A percentile compares a stretch with the other conserved stretches of the same genome.
These are phyloP conservation scores for Trichocladium antarcticum DNA, from an alignment of 495 filamentous ascomycete species.

Conservation along the genomic window DNA sequence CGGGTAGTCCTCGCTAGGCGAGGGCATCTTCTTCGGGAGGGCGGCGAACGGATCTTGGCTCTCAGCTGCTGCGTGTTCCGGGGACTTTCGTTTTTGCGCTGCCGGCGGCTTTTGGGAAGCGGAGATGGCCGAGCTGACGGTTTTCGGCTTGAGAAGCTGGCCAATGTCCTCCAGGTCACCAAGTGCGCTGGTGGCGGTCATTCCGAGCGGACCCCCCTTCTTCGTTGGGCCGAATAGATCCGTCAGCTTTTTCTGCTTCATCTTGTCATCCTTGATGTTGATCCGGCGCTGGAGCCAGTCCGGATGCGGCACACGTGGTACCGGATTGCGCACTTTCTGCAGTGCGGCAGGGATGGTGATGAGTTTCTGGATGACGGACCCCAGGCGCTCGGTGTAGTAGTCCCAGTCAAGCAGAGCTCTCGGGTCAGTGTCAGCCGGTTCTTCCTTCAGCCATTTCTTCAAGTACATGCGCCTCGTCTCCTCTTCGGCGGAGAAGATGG, in stretches of 20 bases:
- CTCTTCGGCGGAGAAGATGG: constrained; percentile 91
- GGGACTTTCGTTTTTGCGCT: constrained; percentile 74
- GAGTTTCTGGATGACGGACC: constrained; percentile 93
- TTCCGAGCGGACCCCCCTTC: constrained; percentile 55
- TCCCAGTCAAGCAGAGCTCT: constrained; percentile 84
- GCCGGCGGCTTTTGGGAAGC: constrained; percentile 32
- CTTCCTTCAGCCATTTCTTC: constrained; percentile 89
- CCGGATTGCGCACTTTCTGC: constrained; percentile 89
- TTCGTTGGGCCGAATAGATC: constrained; percentile 60
- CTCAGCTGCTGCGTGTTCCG: constrained; percentile 45
- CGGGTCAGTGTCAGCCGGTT: constrained; percentile 87
- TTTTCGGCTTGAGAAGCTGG: constrained; percentile 56
- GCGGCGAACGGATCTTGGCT: constrained; percentile 69
- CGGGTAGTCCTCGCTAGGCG: constrained; percentile 73
- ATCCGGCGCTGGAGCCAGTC: constrained; percentile 94
- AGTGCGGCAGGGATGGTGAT: constrained; percentile 96
- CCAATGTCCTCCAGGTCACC: constrained; percentile 86
- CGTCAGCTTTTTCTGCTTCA: constrained; percentile 98
- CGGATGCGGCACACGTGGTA: constrained; percentile 84
- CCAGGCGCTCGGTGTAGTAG: constrained; percentile 90
- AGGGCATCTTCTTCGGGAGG: constrained; percentile 77
- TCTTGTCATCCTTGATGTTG: constrained; percentile 85
- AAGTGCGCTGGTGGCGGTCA: constrained; percentile 47
- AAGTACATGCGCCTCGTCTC: constrained; percentile 80
- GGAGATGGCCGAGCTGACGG: constrained; percentile 46